phyloP scores from a whole-genome alignment of 805 yeast genomes.

The Kodamaea laetipori region DNA sequence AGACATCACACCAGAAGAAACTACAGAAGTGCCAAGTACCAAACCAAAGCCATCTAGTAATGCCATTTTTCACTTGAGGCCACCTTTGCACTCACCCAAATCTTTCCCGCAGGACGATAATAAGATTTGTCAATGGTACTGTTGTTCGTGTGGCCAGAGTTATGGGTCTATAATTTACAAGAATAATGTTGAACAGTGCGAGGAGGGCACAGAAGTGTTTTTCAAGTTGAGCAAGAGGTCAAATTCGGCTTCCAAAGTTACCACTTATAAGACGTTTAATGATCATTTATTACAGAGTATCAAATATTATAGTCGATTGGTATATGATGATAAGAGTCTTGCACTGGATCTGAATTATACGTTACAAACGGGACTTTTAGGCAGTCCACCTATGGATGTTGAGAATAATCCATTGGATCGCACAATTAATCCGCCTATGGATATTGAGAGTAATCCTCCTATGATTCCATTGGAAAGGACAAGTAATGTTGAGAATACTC shows the following conservation, averaged over 20 bases:
- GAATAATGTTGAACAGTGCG: not conserved
- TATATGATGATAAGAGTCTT: slow-evolving; percentile 17
- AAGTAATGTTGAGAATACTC: too few relatives aligned
- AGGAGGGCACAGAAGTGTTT: too few relatives aligned
- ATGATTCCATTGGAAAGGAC: too few relatives aligned
- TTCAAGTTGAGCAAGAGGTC: not conserved
- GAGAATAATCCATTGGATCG: too few relatives aligned
- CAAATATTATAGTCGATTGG: slow-evolving; percentile 29
- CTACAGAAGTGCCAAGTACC: not conserved
- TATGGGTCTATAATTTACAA: slow-evolving; percentile 32
- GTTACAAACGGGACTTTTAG: not conserved
- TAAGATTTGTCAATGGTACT: slow-evolving; percentile 44
- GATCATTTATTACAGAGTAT: slow-evolving; percentile 17
- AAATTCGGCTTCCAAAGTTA: not conserved
- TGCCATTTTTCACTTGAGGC: not conserved
- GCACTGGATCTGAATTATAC: not conserved
- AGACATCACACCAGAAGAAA: not conserved
- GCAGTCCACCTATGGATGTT: too few relatives aligned
- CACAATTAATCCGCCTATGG: too few relatives aligned
- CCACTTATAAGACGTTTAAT: slow-evolving; percentile 6
- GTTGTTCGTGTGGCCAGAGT: slow-evolving; percentile 43
- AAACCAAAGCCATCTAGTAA: not conserved
- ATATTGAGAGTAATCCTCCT: too few relatives aligned
- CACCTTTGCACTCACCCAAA: slow-evolving; percentile 2
- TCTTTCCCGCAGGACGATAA: slow-evolving; percentile 15